Conservation (phyloP, 441 rosid species). For the Adansonia madagascariensis region DNA sequence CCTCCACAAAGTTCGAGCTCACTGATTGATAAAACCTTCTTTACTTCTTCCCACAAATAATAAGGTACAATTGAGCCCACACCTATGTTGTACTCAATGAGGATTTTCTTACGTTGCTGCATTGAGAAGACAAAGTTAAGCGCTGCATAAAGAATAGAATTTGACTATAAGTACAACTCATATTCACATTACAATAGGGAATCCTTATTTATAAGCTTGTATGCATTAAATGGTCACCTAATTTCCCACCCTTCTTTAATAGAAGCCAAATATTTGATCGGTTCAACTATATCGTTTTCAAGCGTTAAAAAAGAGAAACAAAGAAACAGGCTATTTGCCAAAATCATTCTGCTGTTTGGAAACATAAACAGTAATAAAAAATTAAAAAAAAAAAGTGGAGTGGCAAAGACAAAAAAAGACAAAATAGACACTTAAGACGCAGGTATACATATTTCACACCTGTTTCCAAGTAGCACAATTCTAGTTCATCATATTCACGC, state of each 20-base stretch:
- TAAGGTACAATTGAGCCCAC: constrained; percentile 82
- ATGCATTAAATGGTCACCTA: not conserved
- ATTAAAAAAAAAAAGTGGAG: constrained; percentile 10
- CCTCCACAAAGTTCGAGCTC: too few relatives aligned
- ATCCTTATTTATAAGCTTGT: not conserved
- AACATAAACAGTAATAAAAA: constrained; percentile 2
- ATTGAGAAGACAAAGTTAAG: not conserved
- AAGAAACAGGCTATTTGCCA: not conserved
- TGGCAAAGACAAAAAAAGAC: not conserved
- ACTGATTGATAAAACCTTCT: constrained; percentile 46
- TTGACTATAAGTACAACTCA: not conserved
- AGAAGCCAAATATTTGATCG: not conserved
- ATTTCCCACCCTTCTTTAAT: not conserved
- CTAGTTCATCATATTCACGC: constrained; percentile 95
- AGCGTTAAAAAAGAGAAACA: not conserved
- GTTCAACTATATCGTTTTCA: not conserved
- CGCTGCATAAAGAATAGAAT: not conserved
- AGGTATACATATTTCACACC: constrained; percentile 44
- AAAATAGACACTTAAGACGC: not conserved
- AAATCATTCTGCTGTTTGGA: not conserved
- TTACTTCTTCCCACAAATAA: constrained; percentile 93
- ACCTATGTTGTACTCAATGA: too few relatives aligned
- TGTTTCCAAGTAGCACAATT: constrained; percentile 96
- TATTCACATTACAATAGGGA: not conserved
- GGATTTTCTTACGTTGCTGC: too few relatives aligned